Evolutionary conservation across 768 basidiomycete genomes (phyloP).

Genomic region (Psilocybe cubensis): DNA sequence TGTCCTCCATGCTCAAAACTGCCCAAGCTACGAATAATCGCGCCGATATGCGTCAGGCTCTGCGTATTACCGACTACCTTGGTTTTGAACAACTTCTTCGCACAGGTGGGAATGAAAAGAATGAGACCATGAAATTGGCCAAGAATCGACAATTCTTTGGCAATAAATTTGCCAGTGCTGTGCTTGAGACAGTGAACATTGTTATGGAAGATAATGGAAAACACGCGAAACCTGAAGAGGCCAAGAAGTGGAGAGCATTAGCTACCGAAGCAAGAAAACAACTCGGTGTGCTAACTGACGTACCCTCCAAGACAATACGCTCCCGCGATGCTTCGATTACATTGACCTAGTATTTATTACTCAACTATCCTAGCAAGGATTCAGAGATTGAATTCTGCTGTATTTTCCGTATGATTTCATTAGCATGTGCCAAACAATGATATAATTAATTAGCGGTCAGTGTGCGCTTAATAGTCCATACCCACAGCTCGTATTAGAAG

Average conservation of each 20-base stretch:
- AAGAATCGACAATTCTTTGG: slow-evolving; percentile 46
- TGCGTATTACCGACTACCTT: slow-evolving; percentile 60
- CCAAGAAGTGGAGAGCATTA: slow-evolving; percentile 31
- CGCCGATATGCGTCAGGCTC: slow-evolving; percentile 58
- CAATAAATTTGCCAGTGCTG: slow-evolving; percentile 50
- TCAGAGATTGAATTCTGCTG: too few relatives aligned
- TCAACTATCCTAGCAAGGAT: background rate
- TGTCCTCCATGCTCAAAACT: slow-evolving; percentile 60
- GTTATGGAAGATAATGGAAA: slow-evolving; percentile 29
- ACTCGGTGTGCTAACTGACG: background rate
- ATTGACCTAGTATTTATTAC: background rate
- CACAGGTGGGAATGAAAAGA: slow-evolving; percentile 19
- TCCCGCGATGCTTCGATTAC: background rate
- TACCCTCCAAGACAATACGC: background rate
- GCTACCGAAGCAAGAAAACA: slow-evolving; percentile 22
- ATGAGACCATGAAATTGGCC: slow-evolving; percentile 31
- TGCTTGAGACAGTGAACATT: slow-evolving; percentile 43
- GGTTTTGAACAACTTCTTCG: slow-evolving; percentile 41
- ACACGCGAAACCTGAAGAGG: slow-evolving; percentile 25
- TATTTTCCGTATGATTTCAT: background rate
- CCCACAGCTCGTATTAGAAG: slow-evolving; percentile 18
- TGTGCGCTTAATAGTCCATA: slow-evolving; percentile 17
- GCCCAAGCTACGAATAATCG: slow-evolving; percentile 56
- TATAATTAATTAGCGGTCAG: slow-evolving; percentile 21
- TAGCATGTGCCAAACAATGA: slow-evolving; percentile 4